A percentile compares a stretch with the other conserved stretches of the same genome.
Evolutionary conservation across 495 filamentous ascomycete species (phyloP).

Genomic region (Aspergillus haitiensis): DNA sequence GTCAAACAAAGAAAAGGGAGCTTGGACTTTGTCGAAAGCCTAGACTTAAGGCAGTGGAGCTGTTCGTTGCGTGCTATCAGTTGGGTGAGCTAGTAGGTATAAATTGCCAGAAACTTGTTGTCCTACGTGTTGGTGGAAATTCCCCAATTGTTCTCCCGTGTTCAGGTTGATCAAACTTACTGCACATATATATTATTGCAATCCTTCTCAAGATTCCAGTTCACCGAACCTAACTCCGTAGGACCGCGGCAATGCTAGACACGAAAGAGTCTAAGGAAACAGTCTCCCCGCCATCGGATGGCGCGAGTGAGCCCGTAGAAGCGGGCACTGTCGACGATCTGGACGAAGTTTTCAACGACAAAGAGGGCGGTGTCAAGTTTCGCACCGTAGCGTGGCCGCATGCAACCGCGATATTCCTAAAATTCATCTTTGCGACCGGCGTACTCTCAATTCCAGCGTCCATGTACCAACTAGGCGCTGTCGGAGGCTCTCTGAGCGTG

Average conservation of each 20-base stretch:
- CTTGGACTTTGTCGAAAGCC: background rate
- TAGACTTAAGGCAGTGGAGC: too few relatives aligned
- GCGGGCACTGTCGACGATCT: background rate
- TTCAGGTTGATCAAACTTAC: background rate
- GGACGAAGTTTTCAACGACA: slow-evolving; percentile 54
- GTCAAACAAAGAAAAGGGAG: too few relatives aligned
- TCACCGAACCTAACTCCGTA: background rate
- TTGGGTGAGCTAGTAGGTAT: too few relatives aligned
- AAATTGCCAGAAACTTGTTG: too few relatives aligned
- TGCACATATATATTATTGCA: background rate
- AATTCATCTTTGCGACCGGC: slow-evolving; percentile 55
- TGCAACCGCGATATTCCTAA: slow-evolving; percentile 56
- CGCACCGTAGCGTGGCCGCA: slow-evolving; percentile 59
- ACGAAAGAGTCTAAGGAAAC: background rate
- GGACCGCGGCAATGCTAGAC: background rate
- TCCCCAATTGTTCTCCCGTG: background rate
- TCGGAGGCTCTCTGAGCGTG: slow-evolving; percentile 56
- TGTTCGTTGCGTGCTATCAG: too few relatives aligned
- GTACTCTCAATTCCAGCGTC: slow-evolving; percentile 61
- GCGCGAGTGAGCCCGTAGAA: background rate
- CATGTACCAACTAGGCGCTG: slow-evolving; percentile 63
- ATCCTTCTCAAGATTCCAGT: background rate
- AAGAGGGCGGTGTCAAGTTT: slow-evolving; percentile 52
- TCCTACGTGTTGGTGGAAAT: too few relatives aligned
- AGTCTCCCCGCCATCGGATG: background rate